Base-by-base conservation (phyloP, 2,329 filamentous ascomycete species). In the Nigrospora oryzae region DNA sequence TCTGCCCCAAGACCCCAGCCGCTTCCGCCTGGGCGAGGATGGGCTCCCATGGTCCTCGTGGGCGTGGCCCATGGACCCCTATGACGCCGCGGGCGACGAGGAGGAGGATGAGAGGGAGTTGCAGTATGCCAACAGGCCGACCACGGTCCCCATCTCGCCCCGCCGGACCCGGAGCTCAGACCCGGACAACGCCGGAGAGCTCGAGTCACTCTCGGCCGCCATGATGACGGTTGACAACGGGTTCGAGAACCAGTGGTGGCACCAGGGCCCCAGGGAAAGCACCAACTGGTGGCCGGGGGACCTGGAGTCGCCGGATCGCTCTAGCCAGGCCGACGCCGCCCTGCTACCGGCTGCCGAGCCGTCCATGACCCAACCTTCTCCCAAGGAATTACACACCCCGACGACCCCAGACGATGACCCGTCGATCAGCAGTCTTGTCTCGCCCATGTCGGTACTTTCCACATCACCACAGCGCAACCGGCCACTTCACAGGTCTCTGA, bases 211-310 rank as follows among this genome's bases (percentile, higher is more conserved):
- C 4, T 74, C 72, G 11, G 66, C 68, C 4, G 74, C 74, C 34
- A 68, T 78, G 66, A 69, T 77, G 62, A 77, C 74, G 3, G 69
- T 78, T 3, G 74, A 78, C 53, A 78, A 77, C 51, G 74, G 74
- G 3, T 77, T 78, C 50, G 74, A 78, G 59, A 69, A 72, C 49
- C 73, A 77, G 56, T 77, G 74, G 73, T 77, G 74, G 74, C 69
- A 76, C 51, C 70, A 72, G 49, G 74, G 73, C 1, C 46, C 48
- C 10, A 58, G 65, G 2, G 59, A 62, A 40, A 49, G 57, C 1
- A 57, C 51, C 17, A 47, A 49, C 14, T 48, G 52, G 41, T 44
- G 49, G 28, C 51, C 55, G 1, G 39, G 48, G 11, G 50, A 54
- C n/a, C 48, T 51, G 14, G 49, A 50, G 15, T 49, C 53, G 44